A percentile compares a stretch with the other conserved stretches of the same genome.
phyloP scores from a whole-genome alignment of 2,329 filamentous ascomycete species.

The Neopestalotiopsis rosae region DNA sequence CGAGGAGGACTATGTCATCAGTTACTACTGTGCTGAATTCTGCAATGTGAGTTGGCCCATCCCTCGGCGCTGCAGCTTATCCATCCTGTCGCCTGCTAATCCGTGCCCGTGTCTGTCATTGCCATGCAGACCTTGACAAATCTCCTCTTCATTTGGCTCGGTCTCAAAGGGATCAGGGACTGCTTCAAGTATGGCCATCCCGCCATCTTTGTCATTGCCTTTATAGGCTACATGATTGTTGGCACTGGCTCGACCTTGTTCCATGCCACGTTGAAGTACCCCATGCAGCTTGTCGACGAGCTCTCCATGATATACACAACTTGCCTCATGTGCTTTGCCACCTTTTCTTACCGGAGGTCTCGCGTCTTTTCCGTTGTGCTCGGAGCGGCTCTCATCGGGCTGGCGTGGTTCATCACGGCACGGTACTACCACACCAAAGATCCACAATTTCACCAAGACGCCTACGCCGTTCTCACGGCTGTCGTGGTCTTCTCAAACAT shows the following conservation, averaged over 20 bases:
- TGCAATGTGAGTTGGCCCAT: conserved; percentile 57
- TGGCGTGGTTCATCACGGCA: conserved; percentile 73
- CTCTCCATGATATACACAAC: conserved; percentile 66
- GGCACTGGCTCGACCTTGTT: conserved; percentile 62
- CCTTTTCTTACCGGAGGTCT: conserved; percentile 73
- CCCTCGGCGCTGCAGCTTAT: neutral
- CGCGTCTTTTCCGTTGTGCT: conserved; percentile 55
- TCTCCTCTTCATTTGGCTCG: conserved; percentile 79
- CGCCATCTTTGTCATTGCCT: conserved; percentile 73
- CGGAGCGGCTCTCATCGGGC: conserved; percentile 58
- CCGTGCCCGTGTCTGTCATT: conserved; percentile 24
- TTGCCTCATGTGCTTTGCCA: conserved; percentile 65
- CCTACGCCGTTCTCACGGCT: conserved; percentile 75
- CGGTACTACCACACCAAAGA: conserved; percentile 82
- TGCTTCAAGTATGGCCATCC: conserved; percentile 77
- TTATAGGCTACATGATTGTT: conserved; percentile 57
- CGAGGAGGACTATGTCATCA: conserved; percentile 78
- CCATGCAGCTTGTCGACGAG: conserved; percentile 66
- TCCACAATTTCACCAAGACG: conserved; percentile 81
- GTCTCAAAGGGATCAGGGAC: conserved; percentile 74
- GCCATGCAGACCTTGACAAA: conserved; percentile 74
- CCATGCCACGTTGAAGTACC: conserved; percentile 62
- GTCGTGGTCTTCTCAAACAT: conserved; percentile 75
- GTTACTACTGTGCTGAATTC: conserved; percentile 76
- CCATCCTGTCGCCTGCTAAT: neutral